Evolutionary conservation across 2,329 filamentous ascomycete species (phyloP), one percentile per base, ranked within the genome.

Genomic region (Colletotrichum brevisporum): DNA sequence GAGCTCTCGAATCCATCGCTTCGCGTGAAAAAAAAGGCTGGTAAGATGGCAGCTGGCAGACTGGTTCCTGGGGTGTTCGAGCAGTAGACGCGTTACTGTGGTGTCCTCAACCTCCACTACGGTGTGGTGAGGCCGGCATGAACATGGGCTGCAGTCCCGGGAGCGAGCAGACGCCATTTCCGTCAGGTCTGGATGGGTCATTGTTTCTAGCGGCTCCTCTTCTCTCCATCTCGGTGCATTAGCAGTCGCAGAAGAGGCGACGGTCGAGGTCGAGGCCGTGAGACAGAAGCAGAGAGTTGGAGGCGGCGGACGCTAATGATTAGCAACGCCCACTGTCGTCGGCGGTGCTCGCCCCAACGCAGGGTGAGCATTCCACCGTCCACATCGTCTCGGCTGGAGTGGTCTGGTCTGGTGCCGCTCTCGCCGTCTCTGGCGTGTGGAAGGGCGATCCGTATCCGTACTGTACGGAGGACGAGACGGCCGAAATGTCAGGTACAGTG

Each of bases 121-220:
- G n/a, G 47, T 50, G 48, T 60, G 47, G 27, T 54, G 50, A 43
- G 61, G 63, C 43, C 56, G 61, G 61, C 61, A 54, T 59, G 48
- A n/a, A 54, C 48, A 61, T 69, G 39, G 52, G 41, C 47, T 43
- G 61, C 67, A 50, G 39, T 55, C 51, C 62, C 51, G 67, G 62
- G 21, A 50, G 62, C 31, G 67, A 67, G 41, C 53, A 65, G 54
- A 47, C 65, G 54, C 66, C 66, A 55, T 58, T 54, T 65, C 66
- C 54, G 54, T 68, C 61, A 54, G 31, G 61, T 31, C 12, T 13
- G 59, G 61, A 26, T 48, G 21, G 54, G 61, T 31, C 59, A 31
- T 59, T 69, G 31, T 55, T 43, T 65, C 61, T 59, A n/a, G 61
- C 13, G 54, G 47, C 48, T 26, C 61, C 61, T 59, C 65, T 65